Evolutionary conservation across 345 rosid genomes (phyloP).

Genomic region (Aegle marmelos): DNA sequence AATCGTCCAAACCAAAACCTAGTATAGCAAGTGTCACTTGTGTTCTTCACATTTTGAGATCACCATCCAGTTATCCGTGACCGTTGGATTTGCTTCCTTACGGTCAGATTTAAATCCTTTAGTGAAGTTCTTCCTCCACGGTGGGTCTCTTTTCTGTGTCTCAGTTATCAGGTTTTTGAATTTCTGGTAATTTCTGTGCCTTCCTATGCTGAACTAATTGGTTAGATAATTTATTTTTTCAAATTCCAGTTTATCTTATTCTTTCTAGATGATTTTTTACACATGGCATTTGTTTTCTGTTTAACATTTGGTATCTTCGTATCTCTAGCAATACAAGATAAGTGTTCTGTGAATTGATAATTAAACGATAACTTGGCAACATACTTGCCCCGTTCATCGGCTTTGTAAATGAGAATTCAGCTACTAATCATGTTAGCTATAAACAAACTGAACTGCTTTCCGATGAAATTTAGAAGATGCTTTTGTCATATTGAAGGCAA

Average conservation of each 20-base stretch:
- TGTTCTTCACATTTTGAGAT: not conserved
- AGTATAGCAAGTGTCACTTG: not conserved
- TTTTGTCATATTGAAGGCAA: not conserved
- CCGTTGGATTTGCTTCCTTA: not conserved
- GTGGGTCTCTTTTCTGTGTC: not conserved
- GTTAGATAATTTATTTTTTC: not conserved
- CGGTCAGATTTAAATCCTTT: not conserved
- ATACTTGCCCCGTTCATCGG: not conserved
- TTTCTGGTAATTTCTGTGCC: not conserved
- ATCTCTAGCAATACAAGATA: not conserved
- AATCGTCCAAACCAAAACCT: conserved; percentile 2
- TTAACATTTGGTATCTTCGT: not conserved
- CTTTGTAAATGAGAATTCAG: not conserved
- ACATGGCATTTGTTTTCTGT: not conserved
- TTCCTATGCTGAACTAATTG: too few species aligned
- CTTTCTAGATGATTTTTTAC: not conserved
- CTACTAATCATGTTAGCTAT: not conserved
- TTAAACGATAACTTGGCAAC: not conserved
- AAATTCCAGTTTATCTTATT: not conserved
- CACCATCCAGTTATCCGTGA: not conserved
- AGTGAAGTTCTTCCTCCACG: not conserved
- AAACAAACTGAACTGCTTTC: not conserved
- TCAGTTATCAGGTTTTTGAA: not conserved
- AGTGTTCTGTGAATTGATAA: not conserved
- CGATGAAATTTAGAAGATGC: not conserved